A percentile compares a stretch with the other conserved stretches of the same genome.
Conservation (phyloP, 2,329 filamentous ascomycete genomes). For the Lachnellula arida region DNA sequence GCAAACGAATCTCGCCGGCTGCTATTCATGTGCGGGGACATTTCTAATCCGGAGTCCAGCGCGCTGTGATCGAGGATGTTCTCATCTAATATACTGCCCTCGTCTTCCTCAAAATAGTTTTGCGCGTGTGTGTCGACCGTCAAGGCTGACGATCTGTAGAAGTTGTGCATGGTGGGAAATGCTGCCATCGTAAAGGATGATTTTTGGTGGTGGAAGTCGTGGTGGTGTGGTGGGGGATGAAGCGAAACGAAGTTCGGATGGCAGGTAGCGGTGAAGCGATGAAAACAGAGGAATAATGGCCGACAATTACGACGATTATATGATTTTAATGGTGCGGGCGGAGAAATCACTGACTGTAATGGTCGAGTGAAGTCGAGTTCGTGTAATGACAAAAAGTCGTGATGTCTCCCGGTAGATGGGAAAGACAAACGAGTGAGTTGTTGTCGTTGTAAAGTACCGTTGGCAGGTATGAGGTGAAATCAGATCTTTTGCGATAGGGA, state of each 20-base stretch:
- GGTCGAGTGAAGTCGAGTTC: conserved; percentile 12
- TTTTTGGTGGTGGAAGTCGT: conserved; percentile 13
- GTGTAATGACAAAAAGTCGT: conserved; percentile 17
- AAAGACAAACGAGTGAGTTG: conserved; percentile 15
- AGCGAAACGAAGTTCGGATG: conserved; percentile 25
- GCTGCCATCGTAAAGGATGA: conserved; percentile 26
- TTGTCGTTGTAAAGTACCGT: conserved; percentile 18
- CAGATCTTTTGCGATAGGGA: conserved; percentile 18
- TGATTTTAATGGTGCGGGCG: neutral
- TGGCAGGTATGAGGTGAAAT: conserved; percentile 19
- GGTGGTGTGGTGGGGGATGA: conserved; percentile 18
- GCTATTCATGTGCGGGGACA: conserved; percentile 58
- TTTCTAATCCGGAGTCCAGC: conserved; percentile 57
- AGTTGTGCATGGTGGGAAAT: conserved; percentile 29
- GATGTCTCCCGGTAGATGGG: conserved; percentile 11
- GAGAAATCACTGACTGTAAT: conserved; percentile 5
- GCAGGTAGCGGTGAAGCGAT: conserved; percentile 27
- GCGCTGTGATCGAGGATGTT: conserved; percentile 54
- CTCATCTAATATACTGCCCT: conserved; percentile 56
- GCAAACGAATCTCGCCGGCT: conserved; percentile 62
- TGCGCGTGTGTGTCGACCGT: conserved; percentile 31
- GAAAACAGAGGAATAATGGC: conserved; percentile 15
- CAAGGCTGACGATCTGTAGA: conserved; percentile 29
- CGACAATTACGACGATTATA: conserved; percentile 12
- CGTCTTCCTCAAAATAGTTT: conserved; percentile 60